Conservation (phyloP, 1,139 yeast genomes). For the Petasospora rhodanensis region DNA sequence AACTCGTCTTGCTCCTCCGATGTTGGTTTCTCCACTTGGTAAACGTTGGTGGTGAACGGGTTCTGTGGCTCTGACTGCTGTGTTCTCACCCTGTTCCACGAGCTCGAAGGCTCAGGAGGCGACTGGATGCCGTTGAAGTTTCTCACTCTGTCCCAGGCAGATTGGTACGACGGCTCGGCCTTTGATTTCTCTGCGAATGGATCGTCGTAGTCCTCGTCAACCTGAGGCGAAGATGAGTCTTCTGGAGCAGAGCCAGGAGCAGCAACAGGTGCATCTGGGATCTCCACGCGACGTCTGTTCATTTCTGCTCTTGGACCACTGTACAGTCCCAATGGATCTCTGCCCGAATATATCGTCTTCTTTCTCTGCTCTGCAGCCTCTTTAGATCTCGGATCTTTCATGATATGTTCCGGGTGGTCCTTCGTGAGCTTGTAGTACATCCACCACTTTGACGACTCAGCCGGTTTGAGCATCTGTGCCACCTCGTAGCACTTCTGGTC, state of each 20-base stretch:
- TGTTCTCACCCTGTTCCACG: slow-evolving; percentile 21
- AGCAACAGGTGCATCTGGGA: slow-evolving; percentile 6
- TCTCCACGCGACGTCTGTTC: slow-evolving; percentile 14
- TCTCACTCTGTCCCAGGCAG: slow-evolving; percentile 26
- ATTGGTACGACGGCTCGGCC: slow-evolving; percentile 6
- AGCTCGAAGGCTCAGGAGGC: neutral
- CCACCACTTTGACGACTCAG: slow-evolving; percentile 34
- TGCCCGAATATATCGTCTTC: slow-evolving; percentile 27
- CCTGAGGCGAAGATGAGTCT: neutral
- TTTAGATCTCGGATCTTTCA: slow-evolving; percentile 33
- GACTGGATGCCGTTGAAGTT: slow-evolving; percentile 11
- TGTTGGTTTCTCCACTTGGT: slow-evolving; percentile 5
- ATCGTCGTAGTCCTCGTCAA: slow-evolving; percentile 15
- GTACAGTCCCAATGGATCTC: slow-evolving; percentile 33
- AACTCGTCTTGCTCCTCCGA: slow-evolving; percentile 14
- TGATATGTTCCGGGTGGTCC: slow-evolving; percentile 32
- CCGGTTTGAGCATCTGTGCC: slow-evolving; percentile 29
- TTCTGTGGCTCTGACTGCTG: slow-evolving; percentile 5
- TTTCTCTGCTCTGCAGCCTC: slow-evolving; percentile 25
- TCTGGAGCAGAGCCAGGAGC: neutral
- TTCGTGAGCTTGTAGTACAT: slow-evolving; percentile 32
- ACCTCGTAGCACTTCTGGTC: slow-evolving; percentile 32
- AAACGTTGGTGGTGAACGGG: slow-evolving; percentile 16
- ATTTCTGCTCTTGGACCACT: slow-evolving; percentile 28
- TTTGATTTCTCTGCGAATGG: slow-evolving; percentile 22